Evolutionary conservation across 2,329 filamentous ascomycete species (phyloP).

Genomic region (Colletotrichum echinochloae): DNA sequence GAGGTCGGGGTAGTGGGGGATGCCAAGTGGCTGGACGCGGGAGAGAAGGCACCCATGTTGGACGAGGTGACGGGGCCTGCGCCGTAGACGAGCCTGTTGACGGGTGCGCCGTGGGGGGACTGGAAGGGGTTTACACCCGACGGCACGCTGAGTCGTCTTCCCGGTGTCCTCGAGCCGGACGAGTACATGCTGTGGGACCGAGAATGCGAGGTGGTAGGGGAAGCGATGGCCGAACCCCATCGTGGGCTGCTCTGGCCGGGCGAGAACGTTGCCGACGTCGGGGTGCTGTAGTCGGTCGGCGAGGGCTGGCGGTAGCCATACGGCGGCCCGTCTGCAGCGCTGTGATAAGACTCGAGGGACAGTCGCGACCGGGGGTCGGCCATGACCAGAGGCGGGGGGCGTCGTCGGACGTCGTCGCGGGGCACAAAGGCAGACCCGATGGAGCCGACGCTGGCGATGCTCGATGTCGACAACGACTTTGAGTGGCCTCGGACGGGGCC

Average conservation of each 20-base stretch:
- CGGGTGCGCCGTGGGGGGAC: slow-evolving; percentile 67
- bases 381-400: slow-evolving; percentile 87
- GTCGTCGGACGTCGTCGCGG: slow-evolving; percentile 75
- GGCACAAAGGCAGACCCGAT: slow-evolving; percentile 73
- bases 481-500: slow-evolving; percentile 82
- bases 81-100: slow-evolving; percentile 67
- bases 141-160: slow-evolving; percentile 84
- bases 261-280: slow-evolving; percentile 86
- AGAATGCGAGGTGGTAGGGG: slow-evolving; percentile 77
- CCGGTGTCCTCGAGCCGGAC: slow-evolving; percentile 72
- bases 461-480: slow-evolving; percentile 88
- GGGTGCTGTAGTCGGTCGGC: slow-evolving; percentile 82
- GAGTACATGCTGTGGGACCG: slow-evolving; percentile 79
- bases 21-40: slow-evolving; percentile 70
- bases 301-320: slow-evolving; percentile 77
- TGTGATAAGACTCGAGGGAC: slow-evolving; percentile 76
- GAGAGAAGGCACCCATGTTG: slow-evolving; percentile 65
- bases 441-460: slow-evolving; percentile 81
- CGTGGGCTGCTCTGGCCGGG: slow-evolving; percentile 81
- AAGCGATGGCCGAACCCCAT: slow-evolving; percentile 75
- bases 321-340: slow-evolving; percentile 71
- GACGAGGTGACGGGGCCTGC: slow-evolving; percentile 67
- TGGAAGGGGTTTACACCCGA: slow-evolving; percentile 81
- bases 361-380: slow-evolving; percentile 76
- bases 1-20: slow-evolving; percentile 74